These are phyloP conservation scores for Alternaria arbusti DNA, from an alignment of 2,329 filamentous ascomycete genomes.

Conservation along the genomic window DNA sequence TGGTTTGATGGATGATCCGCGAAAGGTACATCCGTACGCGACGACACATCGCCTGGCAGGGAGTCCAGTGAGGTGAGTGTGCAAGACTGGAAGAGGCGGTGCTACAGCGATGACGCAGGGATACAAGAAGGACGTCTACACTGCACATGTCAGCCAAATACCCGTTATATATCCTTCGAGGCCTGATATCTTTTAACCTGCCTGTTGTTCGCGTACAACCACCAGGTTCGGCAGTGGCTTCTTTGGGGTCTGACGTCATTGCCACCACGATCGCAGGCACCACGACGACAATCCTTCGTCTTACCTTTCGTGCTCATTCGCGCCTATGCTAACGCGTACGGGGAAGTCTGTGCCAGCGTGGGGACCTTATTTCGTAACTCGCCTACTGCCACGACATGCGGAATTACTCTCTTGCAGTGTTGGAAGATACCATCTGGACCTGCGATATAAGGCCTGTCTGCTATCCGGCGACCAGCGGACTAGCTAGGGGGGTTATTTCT, in stretches of 20 bases:
- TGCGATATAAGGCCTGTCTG: background rate
- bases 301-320: background rate
- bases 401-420: background rate
- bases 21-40: background rate
- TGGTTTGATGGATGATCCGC: background rate
- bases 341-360: background rate
- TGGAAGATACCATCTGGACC: background rate
- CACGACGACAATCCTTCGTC: background rate
- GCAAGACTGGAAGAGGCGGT: background rate
- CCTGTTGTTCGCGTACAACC: background rate
- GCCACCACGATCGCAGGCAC: background rate
- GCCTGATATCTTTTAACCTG: background rate
- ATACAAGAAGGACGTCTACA: background rate
- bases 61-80: background rate
- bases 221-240: background rate
- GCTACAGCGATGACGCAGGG: background rate
- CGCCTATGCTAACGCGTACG: background rate
- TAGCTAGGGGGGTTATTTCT: conserved; percentile 11
- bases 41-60: background rate
- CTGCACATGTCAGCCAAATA: background rate
- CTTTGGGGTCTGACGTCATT: background rate
- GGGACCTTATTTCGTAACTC: background rate
- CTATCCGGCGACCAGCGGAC: background rate
- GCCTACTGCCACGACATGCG: conserved; percentile 1
- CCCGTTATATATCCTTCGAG: background rate